A percentile compares a stretch with the other conserved stretches of the same genome.
Evolutionary conservation across 805 yeast species (phyloP).

Genomic region (Scheffersomyces coipomensis): DNA sequence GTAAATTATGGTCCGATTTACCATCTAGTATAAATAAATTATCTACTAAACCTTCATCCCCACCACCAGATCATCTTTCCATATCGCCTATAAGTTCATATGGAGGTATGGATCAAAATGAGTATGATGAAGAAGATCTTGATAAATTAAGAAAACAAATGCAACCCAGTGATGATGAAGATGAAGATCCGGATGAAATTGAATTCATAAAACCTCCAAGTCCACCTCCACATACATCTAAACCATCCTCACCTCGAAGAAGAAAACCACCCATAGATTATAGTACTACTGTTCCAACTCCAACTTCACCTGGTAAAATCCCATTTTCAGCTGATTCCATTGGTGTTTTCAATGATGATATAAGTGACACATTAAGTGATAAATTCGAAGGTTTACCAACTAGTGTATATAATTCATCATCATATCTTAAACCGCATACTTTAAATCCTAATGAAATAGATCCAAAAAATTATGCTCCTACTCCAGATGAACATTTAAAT

Average conservation of each 20-base stretch:
- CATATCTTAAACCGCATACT: constrained; percentile 15
- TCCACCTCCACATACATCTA: constrained; percentile 21
- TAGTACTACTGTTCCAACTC: background rate
- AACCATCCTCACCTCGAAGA: constrained; percentile 10
- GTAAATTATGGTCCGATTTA: constrained; percentile 19
- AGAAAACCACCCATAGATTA: constrained; percentile 21
- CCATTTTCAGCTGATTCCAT: constrained; percentile 46
- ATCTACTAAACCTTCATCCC: background rate
- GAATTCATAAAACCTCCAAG: constrained; percentile 15
- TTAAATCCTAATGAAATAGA: constrained; percentile 27
- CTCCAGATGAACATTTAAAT: constrained; percentile 42
- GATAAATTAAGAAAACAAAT: background rate
- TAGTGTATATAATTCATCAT: constrained; percentile 21
- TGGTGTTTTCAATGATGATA: constrained; percentile 29
- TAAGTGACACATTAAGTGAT: constrained; percentile 1
- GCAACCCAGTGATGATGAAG: background rate
- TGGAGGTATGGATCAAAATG: constrained; percentile 3
- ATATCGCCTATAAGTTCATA: background rate
- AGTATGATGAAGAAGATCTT: constrained; percentile 8
- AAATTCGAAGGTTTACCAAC: constrained; percentile 27
- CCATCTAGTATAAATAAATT: background rate
- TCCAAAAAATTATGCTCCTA: constrained; percentile 44
- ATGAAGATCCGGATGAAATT: constrained; percentile 2
- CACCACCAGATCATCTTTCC: too few species aligned
- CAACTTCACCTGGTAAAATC: constrained; percentile 5